Evolutionary conservation across 768 basidiomycete species (phyloP).

Genomic region (Kwoniella sp.): DNA sequence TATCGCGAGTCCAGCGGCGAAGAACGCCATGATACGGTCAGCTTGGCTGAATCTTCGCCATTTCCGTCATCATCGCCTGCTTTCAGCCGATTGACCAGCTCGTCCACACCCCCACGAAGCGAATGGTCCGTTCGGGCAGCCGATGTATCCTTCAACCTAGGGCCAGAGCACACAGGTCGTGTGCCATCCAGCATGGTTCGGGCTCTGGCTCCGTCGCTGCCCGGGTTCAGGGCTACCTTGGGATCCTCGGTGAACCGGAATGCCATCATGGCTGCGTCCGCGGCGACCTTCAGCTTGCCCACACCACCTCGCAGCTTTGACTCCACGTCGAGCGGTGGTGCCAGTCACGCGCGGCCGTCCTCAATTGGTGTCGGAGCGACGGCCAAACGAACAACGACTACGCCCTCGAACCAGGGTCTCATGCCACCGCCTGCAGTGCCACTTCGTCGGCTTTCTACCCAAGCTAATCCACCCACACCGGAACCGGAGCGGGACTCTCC

Average conservation of each 20-base stretch:
- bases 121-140: slow-evolving; percentile 27
- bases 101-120: slow-evolving; percentile 11
- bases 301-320: slow-evolving; percentile 21
- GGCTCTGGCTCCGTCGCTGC: slow-evolving; percentile 17
- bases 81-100: neutral
- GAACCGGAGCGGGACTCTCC: neutral
- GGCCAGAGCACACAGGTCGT: slow-evolving; percentile 30
- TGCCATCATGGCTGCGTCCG: neutral
- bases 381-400: too few relatives aligned
- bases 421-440: slow-evolving; percentile 39
- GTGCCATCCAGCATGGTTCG: slow-evolving; percentile 19
- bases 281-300: slow-evolving; percentile 6
- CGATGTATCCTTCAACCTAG: slow-evolving; percentile 27
- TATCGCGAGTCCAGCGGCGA: too few relatives aligned
- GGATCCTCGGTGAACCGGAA: slow-evolving; percentile 5
- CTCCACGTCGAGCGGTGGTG: neutral
- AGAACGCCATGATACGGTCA: neutral
- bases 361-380: neutral
- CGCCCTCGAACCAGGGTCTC: slow-evolving; percentile 9
- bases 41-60: neutral
- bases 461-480: too few relatives aligned
- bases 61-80: slow-evolving; percentile 6
- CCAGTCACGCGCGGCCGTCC: neutral
- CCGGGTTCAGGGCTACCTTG: neutral
- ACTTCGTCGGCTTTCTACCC: neutral